Conservation (phyloP, 805 yeast genomes). For the Blastobotrys chiropterorum region DNA sequence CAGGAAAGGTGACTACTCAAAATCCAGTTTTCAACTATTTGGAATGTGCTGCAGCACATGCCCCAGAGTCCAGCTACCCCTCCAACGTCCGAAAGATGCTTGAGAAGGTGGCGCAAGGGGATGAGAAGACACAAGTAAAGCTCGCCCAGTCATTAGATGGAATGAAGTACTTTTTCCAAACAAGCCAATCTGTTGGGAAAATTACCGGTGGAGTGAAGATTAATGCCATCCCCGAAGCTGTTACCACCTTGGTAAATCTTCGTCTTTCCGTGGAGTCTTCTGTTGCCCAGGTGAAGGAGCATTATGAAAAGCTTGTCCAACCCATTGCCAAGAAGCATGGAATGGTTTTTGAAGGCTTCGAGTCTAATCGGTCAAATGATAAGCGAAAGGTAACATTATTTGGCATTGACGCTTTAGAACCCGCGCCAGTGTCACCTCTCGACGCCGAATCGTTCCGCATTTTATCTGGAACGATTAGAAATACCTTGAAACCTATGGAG, state of each 20-base stretch:
- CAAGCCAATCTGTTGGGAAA: conserved; percentile 58
- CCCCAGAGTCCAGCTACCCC: conserved; percentile 14
- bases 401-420: conserved; percentile 28
- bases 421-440: conserved; percentile 42
- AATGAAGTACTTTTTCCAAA: conserved; percentile 39
- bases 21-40: conserved; percentile 57
- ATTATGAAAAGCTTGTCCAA: conserved; percentile 31
- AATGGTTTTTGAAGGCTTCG: conserved; percentile 34
- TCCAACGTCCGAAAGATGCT: conserved; percentile 16
- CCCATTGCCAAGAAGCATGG: conserved; percentile 35
- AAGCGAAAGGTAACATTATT: not conserved
- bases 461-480: conserved; percentile 42
- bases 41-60: conserved; percentile 59
- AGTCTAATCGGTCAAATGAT: conserved; percentile 16
- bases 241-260: conserved; percentile 47
- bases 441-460: conserved; percentile 41
- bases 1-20: conserved; percentile 39
- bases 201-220: conserved; percentile 65
- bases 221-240: conserved; percentile 62
- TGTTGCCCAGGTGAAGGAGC: conserved; percentile 35
- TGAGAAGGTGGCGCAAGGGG: conserved; percentile 18
- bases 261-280: conserved; percentile 53
- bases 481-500: not conserved
- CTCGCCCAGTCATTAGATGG: conserved; percentile 4
- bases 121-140: conserved; percentile 18